phyloP scores from a whole-genome alignment of 306 rosid species.

The Morella rubra region DNA sequence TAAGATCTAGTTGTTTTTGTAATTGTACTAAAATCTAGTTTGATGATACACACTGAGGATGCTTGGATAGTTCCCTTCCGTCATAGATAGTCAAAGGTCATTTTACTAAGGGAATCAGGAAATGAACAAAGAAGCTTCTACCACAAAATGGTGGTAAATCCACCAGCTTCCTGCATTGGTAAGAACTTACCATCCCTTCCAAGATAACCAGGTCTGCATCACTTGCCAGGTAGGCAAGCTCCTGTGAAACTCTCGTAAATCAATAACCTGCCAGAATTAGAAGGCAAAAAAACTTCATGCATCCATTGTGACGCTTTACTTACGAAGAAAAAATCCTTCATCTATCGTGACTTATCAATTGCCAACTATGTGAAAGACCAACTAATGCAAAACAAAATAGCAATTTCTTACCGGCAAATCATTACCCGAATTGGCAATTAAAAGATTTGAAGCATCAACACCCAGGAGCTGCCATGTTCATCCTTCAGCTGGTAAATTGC shows the following conservation, averaged over 20 bases:
- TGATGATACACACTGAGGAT: not conserved
- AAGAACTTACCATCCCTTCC: conserved; percentile 95
- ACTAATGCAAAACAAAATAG: not conserved
- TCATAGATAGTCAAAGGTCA: not conserved
- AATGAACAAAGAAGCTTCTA: not conserved
- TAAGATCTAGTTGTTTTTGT: not conserved
- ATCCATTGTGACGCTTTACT: not conserved
- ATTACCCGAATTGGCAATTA: conserved; percentile 86
- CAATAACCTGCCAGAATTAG: conserved; percentile 62
- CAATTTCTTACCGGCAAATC: conserved; percentile 87
- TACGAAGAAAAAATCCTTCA: not conserved
- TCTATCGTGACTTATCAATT: not conserved
- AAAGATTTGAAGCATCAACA: conserved; percentile 70
- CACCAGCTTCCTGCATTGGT: conserved; percentile 11
- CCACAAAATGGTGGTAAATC: conserved; percentile 2
- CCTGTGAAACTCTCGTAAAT: conserved; percentile 79
- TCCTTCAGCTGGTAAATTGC: conserved; percentile 74
- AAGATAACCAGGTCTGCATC: conserved; percentile 86
- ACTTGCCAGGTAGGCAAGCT: conserved; percentile 77
- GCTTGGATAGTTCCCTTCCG: not conserved
- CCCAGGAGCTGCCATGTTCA: conserved; percentile 56
- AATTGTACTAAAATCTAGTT: too few relatives aligned
- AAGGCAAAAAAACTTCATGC: conserved; percentile 16
- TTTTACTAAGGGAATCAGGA: not conserved
- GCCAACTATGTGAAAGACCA: not conserved